phyloP scores from a whole-genome alignment of 2,329 filamentous ascomycete genomes.

The Myriosclerotinia scirpicola region DNA sequence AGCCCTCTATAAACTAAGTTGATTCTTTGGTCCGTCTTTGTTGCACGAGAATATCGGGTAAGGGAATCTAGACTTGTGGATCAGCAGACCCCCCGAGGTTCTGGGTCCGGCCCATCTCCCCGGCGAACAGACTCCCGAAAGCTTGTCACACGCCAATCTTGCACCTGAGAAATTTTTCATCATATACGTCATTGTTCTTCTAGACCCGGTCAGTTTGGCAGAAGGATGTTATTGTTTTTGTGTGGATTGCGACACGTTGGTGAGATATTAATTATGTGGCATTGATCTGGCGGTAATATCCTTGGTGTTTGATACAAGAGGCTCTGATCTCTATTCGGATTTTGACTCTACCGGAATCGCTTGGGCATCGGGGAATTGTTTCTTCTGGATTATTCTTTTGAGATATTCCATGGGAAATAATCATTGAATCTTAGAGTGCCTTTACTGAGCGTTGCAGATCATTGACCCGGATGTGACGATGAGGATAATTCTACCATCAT shows the following conservation, averaged over 20 bases:
- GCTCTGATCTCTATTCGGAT: neutral
- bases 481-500: neutral
- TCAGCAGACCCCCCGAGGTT: conserved; percentile 19
- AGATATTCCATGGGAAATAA: neutral
- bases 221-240: neutral
- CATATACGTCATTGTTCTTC: neutral
- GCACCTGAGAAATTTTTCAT: neutral
- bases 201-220: neutral
- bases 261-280: neutral
- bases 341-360: neutral
- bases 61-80: conserved; percentile 6
- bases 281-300: neutral
- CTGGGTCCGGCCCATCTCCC: conserved; percentile 2
- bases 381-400: neutral
- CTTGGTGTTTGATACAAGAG: conserved; percentile 2
- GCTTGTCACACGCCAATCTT: neutral
- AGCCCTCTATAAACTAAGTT: neutral
- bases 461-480: neutral
- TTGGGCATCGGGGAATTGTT: neutral
- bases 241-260: neutral
- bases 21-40: neutral
- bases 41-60: conserved; percentile 3
- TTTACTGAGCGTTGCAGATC: neutral
- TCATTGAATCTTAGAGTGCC: too few species aligned
- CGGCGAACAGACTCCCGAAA: conserved; percentile 5